Conservation (phyloP, 2,329 filamentous ascomycete species). For the Onygenales sp. region DNA sequence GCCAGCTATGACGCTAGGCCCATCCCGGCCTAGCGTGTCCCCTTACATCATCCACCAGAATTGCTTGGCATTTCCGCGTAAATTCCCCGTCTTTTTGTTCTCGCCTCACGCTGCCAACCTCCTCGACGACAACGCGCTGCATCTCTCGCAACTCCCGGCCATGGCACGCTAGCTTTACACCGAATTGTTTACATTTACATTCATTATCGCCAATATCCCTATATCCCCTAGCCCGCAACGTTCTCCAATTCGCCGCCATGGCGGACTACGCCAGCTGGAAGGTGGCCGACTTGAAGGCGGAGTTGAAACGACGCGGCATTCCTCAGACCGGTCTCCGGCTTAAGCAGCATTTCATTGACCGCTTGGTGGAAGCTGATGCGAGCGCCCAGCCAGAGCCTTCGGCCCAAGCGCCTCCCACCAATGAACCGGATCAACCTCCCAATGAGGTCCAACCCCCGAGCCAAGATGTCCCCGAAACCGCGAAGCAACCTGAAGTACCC, state of each 20-base stretch:
- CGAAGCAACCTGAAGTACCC: slow-evolving; percentile 1
- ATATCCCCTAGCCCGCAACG: neutral
- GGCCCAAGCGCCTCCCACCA: slow-evolving; percentile 5
- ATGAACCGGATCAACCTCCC: neutral
- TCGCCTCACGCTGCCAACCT: neutral
- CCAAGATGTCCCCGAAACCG: neutral
- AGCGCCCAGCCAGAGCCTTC: slow-evolving; percentile 8
- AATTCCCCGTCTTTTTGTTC: neutral
- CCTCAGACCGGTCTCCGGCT: slow-evolving; percentile 60
- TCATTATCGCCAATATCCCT: neutral
- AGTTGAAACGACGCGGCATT: slow-evolving; percentile 64
- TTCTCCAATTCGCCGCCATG: slow-evolving; percentile 24
- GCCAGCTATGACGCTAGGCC: too few species aligned
- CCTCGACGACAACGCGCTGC: neutral
- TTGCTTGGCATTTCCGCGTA: neutral
- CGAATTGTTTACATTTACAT: neutral
- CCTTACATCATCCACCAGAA: neutral
- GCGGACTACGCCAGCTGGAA: slow-evolving; percentile 52
- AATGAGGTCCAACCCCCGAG: neutral
- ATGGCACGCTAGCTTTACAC: neutral
- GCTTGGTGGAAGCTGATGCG: slow-evolving; percentile 42
- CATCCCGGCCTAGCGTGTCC: too few species aligned
- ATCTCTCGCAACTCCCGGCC: neutral
- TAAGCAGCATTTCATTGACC: slow-evolving; percentile 54
- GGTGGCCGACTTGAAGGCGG: slow-evolving; percentile 64